A percentile compares a stretch with the other conserved stretches of the same genome.
phyloP scores from a whole-genome alignment of 176 grass and related monocot species.

The Miscanthus lutarioriparius region DNA sequence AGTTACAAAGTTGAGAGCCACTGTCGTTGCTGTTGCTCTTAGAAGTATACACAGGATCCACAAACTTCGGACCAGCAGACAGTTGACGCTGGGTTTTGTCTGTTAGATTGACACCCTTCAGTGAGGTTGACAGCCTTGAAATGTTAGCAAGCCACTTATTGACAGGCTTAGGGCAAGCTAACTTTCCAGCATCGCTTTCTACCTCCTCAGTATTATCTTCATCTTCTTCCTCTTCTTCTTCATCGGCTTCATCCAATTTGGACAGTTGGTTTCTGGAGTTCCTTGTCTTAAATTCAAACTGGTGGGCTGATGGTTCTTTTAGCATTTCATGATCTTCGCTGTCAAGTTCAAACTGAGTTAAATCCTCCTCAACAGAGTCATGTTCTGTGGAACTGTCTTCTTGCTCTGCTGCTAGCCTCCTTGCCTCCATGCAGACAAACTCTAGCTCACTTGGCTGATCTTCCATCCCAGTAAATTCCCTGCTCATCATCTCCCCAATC shows the following conservation, averaged over 20 bases:
- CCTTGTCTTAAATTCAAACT: slow-evolving; percentile 48
- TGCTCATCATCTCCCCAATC: slow-evolving; percentile 95
- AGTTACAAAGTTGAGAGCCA: slow-evolving; percentile 46
- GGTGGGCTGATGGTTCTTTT: slow-evolving; percentile 36
- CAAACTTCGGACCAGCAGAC: slow-evolving; percentile 32
- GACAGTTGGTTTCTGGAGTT: slow-evolving; percentile 56
- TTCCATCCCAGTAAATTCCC: slow-evolving; percentile 61
- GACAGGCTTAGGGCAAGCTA: slow-evolving; percentile 33
- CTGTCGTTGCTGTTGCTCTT: slow-evolving; percentile 30
- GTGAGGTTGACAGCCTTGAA: slow-evolving; percentile 70
- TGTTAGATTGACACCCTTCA: slow-evolving; percentile 54
- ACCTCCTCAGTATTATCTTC: slow-evolving; percentile 58
- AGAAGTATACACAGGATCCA: slow-evolving; percentile 21
- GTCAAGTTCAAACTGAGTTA: slow-evolving; percentile 75
- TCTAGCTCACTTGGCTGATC: slow-evolving; percentile 89
- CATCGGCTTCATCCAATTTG: slow-evolving; percentile 62
- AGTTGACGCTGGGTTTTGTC: slow-evolving; percentile 55
- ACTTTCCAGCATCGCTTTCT: slow-evolving; percentile 53
- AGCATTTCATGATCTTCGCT: slow-evolving; percentile 47
- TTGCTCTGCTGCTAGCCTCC: slow-evolving; percentile 59
- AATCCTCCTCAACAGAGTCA: slow-evolving; percentile 51
- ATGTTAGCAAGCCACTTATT: slow-evolving; percentile 53
- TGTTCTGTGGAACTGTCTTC: slow-evolving; percentile 52
- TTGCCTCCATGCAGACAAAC: slow-evolving; percentile 80
- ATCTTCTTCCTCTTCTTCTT: slow-evolving; percentile 59